phyloP scores from a whole-genome alignment of 345 rosid species.

The Linum tenue region DNA sequence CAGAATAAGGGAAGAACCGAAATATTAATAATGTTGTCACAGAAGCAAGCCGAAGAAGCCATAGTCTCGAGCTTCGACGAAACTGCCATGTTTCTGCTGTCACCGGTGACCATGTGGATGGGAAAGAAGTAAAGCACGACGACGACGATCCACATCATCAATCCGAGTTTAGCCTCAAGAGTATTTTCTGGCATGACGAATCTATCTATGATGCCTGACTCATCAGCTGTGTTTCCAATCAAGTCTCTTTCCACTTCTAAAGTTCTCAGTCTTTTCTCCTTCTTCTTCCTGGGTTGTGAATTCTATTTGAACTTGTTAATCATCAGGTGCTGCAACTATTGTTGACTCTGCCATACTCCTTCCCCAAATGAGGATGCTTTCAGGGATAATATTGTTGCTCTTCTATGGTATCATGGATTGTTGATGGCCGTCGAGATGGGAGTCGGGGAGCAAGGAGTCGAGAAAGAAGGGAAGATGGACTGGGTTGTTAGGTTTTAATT shows the following conservation, averaged over 20 bases:
- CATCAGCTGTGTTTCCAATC: slow-evolving; percentile 80
- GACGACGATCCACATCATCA: slow-evolving; percentile 9
- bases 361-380: slow-evolving; percentile 85
- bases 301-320: background rate
- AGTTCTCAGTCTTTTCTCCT: background rate
- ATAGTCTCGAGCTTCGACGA: slow-evolving; percentile 40
- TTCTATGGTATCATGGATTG: slow-evolving; percentile 67
- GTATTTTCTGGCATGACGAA: slow-evolving; percentile 73
- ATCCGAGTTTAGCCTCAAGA: slow-evolving; percentile 36
- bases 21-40: slow-evolving; percentile 19
- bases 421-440: too few species aligned
- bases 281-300: background rate
- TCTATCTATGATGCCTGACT: slow-evolving; percentile 88
- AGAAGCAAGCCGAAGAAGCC: slow-evolving; percentile 43
- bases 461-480: too few species aligned
- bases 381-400: slow-evolving; percentile 63
- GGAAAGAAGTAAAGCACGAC: slow-evolving; percentile 24
- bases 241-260: slow-evolving; percentile 22
- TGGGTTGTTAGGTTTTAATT: too few species aligned
- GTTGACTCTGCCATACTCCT: slow-evolving; percentile 76
- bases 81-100: background rate
- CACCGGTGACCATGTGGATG: slow-evolving; percentile 20
- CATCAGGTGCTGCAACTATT: slow-evolving; percentile 79
- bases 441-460: too few species aligned
- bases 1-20: background rate